These are phyloP conservation scores for Phlyctochytrium planicorne DNA, from an alignment of 192 early-diverging fungal genomes.

Conservation along the genomic window DNA sequence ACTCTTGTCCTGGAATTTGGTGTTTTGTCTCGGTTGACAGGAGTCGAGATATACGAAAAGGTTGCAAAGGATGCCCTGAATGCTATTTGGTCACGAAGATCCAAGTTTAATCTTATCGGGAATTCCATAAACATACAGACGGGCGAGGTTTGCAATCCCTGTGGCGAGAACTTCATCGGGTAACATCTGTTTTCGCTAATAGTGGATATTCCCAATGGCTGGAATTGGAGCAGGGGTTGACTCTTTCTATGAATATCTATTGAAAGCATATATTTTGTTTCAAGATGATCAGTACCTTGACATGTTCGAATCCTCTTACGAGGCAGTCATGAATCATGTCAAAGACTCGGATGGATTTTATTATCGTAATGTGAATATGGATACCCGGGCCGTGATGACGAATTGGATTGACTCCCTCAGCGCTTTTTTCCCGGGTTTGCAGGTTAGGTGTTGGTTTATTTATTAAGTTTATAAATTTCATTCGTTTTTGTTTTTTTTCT, in stretches of 20 bases:
- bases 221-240: conserved; percentile 90
- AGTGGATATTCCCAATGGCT: conserved; percentile 72
- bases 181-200: conserved; percentile 17
- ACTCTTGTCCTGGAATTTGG: conserved; percentile 93
- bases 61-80: conserved; percentile 55
- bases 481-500: too few species aligned
- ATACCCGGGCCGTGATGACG: conserved; percentile 59
- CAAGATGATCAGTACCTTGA: conserved; percentile 74
- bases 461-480: neutral
- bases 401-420: conserved; percentile 87
- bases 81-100: conserved; percentile 76
- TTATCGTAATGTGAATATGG: conserved; percentile 87
- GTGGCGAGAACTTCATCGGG: conserved; percentile 7
- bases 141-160: conserved; percentile 37
- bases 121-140: conserved; percentile 74
- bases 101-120: conserved; percentile 75
- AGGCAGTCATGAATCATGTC: conserved; percentile 61
- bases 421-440: conserved; percentile 90
- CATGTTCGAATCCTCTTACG: conserved; percentile 76
- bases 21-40: conserved; percentile 80
- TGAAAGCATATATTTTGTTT: conserved; percentile 88
- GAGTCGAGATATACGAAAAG: conserved; percentile 72
- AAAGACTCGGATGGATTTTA: conserved; percentile 71
- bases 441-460: conserved; percentile 55
- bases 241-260: conserved; percentile 86